Conservation (phyloP, 305 asterid species). For the Petunia hybrid region DNA sequence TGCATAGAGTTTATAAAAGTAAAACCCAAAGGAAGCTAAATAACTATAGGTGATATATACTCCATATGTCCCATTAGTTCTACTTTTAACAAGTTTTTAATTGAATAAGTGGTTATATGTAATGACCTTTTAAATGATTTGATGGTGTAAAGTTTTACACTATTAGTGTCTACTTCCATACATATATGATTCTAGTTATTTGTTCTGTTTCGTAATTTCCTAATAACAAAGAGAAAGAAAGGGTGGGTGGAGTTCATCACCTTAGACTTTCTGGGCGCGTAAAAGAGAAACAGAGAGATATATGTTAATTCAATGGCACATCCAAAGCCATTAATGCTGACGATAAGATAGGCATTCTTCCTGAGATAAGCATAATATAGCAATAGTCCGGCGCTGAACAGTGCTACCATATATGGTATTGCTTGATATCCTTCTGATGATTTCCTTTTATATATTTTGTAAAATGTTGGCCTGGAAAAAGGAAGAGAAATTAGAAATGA, state of each 20-base stretch:
- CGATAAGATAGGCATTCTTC: slow-evolving; percentile 58
- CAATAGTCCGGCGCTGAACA: slow-evolving; percentile 63
- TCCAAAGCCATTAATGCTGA: slow-evolving; percentile 62
- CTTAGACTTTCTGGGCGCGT: slow-evolving; percentile 57
- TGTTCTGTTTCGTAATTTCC: background rate
- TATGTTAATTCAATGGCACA: slow-evolving; percentile 54
- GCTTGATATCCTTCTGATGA: slow-evolving; percentile 70
- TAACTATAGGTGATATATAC: background rate
- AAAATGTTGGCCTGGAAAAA: slow-evolving; percentile 60
- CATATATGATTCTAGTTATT: background rate
- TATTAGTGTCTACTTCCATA: background rate
- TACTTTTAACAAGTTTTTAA: too few species aligned
- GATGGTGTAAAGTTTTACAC: background rate
- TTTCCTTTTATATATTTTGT: slow-evolving; percentile 62
- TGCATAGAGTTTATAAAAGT: background rate
- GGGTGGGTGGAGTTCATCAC: slow-evolving; percentile 39
- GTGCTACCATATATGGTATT: slow-evolving; percentile 71
- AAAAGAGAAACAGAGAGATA: slow-evolving; percentile 49
- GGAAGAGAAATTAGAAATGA: background rate
- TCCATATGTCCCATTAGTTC: too few species aligned
- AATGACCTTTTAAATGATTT: background rate
- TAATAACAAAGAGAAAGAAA: background rate
- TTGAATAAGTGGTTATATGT: too few species aligned
- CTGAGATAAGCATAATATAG: slow-evolving; percentile 67
- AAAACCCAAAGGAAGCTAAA: background rate